Conservation (phyloP, 176 grass and related monocot species). For the Alloteropsis semialata region DNA sequence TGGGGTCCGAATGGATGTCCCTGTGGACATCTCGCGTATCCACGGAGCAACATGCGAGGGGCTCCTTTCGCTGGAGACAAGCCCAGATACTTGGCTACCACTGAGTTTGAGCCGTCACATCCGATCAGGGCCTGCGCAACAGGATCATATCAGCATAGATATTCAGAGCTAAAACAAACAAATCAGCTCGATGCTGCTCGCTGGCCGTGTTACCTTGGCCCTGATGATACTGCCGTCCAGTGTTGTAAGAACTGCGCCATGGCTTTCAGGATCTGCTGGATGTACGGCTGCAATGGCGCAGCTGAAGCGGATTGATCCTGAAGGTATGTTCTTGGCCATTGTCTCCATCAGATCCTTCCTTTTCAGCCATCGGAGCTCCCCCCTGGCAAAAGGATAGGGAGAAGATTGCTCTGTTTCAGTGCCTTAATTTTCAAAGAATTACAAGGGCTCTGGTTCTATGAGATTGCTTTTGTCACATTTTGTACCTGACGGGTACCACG, state of each 20-base stretch:
- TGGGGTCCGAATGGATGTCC: slow-evolving; percentile 14
- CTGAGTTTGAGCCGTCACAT: slow-evolving; percentile 47
- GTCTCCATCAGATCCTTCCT: slow-evolving; percentile 41
- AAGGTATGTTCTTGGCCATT: slow-evolving; percentile 30
- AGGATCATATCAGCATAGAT: neutral
- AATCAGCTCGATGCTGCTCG: neutral
- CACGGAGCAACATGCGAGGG: neutral
- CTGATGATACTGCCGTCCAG: slow-evolving; percentile 19
- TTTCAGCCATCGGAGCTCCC: slow-evolving; percentile 32
- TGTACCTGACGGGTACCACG: neutral
- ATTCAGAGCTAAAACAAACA: neutral
- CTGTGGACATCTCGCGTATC: slow-evolving; percentile 6
- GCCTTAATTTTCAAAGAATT: neutral
- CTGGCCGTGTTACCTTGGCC: slow-evolving; percentile 17
- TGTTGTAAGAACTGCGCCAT: slow-evolving; percentile 24
- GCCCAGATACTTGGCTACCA: slow-evolving; percentile 33
- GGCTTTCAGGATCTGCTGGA: neutral
- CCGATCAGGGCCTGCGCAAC: slow-evolving; percentile 39
- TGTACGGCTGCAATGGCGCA: slow-evolving; percentile 8
- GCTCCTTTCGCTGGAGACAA: neutral
- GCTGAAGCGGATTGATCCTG: slow-evolving; percentile 24
- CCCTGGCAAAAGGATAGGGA: neutral
- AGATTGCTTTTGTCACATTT: neutral
- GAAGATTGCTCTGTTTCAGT: neutral
- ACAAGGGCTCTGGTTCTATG: neutral